Percentiles rank a stretch among this genome's conserved stretches.
Evolutionary conservation across 1,284 basidiomycete genomes (phyloP).

Genomic region (Takashimella koratensis): DNA sequence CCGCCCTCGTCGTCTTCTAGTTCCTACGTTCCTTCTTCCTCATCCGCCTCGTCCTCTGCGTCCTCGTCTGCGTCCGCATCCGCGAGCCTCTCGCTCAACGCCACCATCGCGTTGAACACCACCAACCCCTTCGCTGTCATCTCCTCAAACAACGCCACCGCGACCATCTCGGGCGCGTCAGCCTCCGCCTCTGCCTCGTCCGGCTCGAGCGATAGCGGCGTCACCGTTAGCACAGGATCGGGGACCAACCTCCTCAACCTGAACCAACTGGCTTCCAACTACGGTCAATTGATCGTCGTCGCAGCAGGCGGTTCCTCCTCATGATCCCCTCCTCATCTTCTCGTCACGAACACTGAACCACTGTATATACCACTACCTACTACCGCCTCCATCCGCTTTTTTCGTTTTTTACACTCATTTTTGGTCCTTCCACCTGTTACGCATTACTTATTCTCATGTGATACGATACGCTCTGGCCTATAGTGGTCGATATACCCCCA

Average conservation of each 20-base stretch:
- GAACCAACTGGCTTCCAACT: not conserved
- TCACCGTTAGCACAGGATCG: not conserved
- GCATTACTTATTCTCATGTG: too few relatives aligned
- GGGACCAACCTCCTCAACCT: not conserved
- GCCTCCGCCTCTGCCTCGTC: not conserved
- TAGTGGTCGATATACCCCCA: too few relatives aligned
- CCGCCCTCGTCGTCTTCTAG: not conserved
- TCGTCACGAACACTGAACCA: not conserved
- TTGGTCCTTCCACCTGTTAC: too few relatives aligned
- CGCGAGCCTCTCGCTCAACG: not conserved
- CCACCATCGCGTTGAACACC: not conserved
- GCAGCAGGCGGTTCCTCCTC: not conserved
- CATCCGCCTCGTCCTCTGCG: conserved; percentile 34
- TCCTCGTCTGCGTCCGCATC: conserved; percentile 9
- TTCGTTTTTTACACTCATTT: too few relatives aligned
- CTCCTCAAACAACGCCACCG: not conserved
- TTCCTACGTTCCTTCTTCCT: not conserved
- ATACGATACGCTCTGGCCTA: too few relatives aligned
- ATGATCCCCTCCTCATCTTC: not conserved
- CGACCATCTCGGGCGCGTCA: not conserved
- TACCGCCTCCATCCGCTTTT: too few relatives aligned
- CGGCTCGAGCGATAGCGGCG: not conserved
- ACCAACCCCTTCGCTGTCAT: not conserved
- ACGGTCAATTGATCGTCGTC: not conserved
- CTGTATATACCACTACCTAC: too few relatives aligned